phyloP scores from a whole-genome alignment of 78 protist genomes.

The Dictyostelium intermedium region DNA sequence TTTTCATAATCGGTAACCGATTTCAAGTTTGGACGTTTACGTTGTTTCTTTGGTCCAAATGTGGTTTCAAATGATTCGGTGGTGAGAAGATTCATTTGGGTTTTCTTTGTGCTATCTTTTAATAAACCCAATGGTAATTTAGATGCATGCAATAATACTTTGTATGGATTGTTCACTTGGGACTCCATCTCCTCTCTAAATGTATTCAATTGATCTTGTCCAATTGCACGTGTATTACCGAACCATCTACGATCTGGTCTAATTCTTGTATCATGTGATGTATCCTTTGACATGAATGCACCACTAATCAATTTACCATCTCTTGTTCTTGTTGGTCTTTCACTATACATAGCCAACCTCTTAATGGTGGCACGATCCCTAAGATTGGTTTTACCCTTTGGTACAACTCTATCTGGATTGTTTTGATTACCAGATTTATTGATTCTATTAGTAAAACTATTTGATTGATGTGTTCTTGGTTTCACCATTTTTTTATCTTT shows the following conservation, averaged over 20 bases:
- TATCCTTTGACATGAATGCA: conserved; percentile 62
- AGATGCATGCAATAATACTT: conserved; percentile 54
- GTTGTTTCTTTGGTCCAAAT: conserved; percentile 92
- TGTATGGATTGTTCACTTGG: conserved; percentile 76
- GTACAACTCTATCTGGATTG: conserved; percentile 48
- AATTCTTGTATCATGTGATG: conserved; percentile 70
- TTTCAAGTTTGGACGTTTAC: conserved; percentile 90
- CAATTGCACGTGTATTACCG: conserved; percentile 84
- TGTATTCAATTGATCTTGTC: conserved; percentile 83
- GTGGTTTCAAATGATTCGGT: conserved; percentile 91
- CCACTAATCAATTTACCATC: conserved; percentile 78
- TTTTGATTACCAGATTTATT: conserved; percentile 34
- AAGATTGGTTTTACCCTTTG: conserved; percentile 28
- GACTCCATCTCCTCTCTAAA: conserved; percentile 76
- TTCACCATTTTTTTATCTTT: conserved; percentile 38
- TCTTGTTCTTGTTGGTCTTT: conserved; percentile 41
- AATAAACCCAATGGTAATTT: conserved; percentile 75
- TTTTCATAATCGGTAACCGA: conserved; percentile 10
- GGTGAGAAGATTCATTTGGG: conserved; percentile 58
- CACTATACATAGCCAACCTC: conserved; percentile 84
- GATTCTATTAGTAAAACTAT: conserved; percentile 66
- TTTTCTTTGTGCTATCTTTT: conserved; percentile 40
- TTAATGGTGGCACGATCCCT: conserved; percentile 69
- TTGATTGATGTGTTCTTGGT: conserved; percentile 31
- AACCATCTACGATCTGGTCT: conserved; percentile 87